A percentile compares a stretch with the other conserved stretches of the same genome.
Evolutionary conservation across 352 stramenopile species (phyloP).

Genomic region (Globisporangium spiculum): DNA sequence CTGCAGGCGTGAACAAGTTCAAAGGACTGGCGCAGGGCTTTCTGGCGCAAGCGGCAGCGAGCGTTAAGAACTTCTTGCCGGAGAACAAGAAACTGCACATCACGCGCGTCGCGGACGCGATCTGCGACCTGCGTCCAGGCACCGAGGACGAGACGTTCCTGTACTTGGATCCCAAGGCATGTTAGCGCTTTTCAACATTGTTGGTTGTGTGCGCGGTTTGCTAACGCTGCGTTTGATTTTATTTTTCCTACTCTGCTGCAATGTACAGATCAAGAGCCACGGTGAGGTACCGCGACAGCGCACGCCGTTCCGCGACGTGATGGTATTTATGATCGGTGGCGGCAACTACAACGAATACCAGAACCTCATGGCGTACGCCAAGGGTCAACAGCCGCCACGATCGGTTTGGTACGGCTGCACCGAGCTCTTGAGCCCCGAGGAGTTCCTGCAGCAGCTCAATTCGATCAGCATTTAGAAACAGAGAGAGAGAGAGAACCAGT

Average conservation of each 20-base stretch:
- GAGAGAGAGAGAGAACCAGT: background rate
- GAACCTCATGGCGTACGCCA: slow-evolving; percentile 81
- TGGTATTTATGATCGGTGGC: slow-evolving; percentile 88
- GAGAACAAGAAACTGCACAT: slow-evolving; percentile 88
- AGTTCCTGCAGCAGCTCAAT: slow-evolving; percentile 86
- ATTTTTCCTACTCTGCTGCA: background rate
- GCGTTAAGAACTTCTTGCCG: slow-evolving; percentile 85
- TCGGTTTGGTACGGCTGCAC: slow-evolving; percentile 89
- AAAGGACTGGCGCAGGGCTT: slow-evolving; percentile 83
- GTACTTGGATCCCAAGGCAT: slow-evolving; percentile 84
- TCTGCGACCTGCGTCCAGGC: slow-evolving; percentile 77
- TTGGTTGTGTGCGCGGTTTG: background rate
- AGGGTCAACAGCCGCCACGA: slow-evolving; percentile 58
- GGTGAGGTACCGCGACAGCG: slow-evolving; percentile 71
- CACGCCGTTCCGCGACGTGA: slow-evolving; percentile 74
- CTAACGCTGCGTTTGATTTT: background rate
- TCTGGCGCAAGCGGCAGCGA: slow-evolving; percentile 72
- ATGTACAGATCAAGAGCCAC: slow-evolving; percentile 59
- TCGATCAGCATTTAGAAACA: slow-evolving; percentile 50
- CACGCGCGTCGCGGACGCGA: slow-evolving; percentile 75
- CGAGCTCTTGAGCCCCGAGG: slow-evolving; percentile 84
- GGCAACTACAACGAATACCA: slow-evolving; percentile 89
- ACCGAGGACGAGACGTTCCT: slow-evolving; percentile 83
- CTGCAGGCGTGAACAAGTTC: slow-evolving; percentile 64
- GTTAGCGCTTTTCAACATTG: background rate